phyloP scores from a whole-genome alignment of 2,329 filamentous ascomycete genomes.

The Whalleya microplaca region DNA sequence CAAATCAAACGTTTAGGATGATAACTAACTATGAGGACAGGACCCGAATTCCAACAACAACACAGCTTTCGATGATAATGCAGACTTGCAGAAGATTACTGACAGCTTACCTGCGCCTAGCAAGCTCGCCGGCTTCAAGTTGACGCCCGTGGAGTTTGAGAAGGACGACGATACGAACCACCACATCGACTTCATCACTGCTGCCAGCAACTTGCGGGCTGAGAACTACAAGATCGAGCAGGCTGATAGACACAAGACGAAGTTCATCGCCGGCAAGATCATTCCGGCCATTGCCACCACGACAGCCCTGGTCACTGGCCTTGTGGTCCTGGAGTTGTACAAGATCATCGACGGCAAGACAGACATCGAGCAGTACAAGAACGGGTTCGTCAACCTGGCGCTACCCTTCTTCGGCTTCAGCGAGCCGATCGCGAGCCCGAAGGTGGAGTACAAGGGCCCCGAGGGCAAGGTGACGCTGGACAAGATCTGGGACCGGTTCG shows the following conservation, averaged over 20 bases:
- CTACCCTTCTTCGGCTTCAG: slow-evolving; percentile 98
- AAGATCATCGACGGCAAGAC: slow-evolving; percentile 95
- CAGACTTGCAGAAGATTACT: slow-evolving; percentile 75
- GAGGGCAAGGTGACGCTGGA: slow-evolving; percentile 83
- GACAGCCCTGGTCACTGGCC: slow-evolving; percentile 90
- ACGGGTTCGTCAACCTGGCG: slow-evolving; percentile 95
- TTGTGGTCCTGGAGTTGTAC: slow-evolving; percentile 91
- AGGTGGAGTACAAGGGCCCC: slow-evolving; percentile 84
- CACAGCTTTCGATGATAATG: slow-evolving; percentile 68
- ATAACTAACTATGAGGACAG: slow-evolving; percentile 38
- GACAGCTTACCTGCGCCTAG: slow-evolving; percentile 77
- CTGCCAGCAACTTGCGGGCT: slow-evolving; percentile 92
- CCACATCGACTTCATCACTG: slow-evolving; percentile 99
- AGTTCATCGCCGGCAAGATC: slow-evolving; percentile 99
- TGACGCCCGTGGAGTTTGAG: slow-evolving; percentile 93
- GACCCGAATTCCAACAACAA: slow-evolving; percentile 76
- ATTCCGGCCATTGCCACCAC: slow-evolving; percentile 98
- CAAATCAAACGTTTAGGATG: neutral
- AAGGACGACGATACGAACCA: slow-evolving; percentile 98
- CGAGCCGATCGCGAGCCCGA: slow-evolving; percentile 91
- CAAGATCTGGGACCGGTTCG: slow-evolving; percentile 98
- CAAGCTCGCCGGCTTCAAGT: slow-evolving; percentile 82
- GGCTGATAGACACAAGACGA: slow-evolving; percentile 95
- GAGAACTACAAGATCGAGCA: slow-evolving; percentile 97
- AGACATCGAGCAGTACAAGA: slow-evolving; percentile 99